Evolutionary conservation across 192 early-diverging fungal genomes (phyloP).

Genomic region (Bifiguratus adelaidae): DNA sequence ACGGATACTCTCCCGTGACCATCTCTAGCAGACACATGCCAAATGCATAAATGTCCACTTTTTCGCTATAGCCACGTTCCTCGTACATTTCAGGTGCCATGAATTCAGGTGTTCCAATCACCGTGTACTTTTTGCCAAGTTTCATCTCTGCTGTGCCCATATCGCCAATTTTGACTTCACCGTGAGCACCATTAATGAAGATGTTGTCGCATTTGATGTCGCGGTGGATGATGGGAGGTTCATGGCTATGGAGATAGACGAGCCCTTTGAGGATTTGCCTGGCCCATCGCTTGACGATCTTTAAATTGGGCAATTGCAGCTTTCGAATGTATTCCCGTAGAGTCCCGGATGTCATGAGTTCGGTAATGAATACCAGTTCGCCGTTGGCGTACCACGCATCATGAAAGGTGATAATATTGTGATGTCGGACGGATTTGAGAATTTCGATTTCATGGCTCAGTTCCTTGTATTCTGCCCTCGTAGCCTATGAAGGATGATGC

Average conservation of each 20-base stretch:
- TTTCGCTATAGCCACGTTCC: conserved; percentile 72
- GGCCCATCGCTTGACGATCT: conserved; percentile 71
- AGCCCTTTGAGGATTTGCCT: conserved; percentile 73
- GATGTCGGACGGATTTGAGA: conserved; percentile 64
- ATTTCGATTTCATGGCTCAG: conserved; percentile 47
- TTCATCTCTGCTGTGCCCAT: conserved; percentile 84
- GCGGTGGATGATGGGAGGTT: conserved; percentile 78
- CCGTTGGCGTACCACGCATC: conserved; percentile 53
- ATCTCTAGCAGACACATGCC: conserved; percentile 70
- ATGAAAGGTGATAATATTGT: conserved; percentile 73
- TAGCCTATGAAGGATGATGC: too few relatives aligned
- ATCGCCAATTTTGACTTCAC: conserved; percentile 83
- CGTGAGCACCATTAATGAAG: conserved; percentile 84
- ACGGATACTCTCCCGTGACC: conserved; percentile 82
- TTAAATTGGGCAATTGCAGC: conserved; percentile 52
- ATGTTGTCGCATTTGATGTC: conserved; percentile 72
- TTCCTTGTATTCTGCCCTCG: conserved; percentile 16
- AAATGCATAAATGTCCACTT: conserved; percentile 86
- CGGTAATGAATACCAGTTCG: conserved; percentile 76
- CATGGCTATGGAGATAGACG: conserved; percentile 64
- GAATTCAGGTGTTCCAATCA: conserved; percentile 75
- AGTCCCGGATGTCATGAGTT: conserved; percentile 83
- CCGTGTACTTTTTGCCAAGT: conserved; percentile 71
- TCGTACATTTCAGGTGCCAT: conserved; percentile 91
- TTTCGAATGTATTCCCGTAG: conserved; percentile 69